Evolutionary conservation across 2,329 filamentous ascomycete genomes (phyloP).

Genomic region (Hypoxylon sp.): DNA sequence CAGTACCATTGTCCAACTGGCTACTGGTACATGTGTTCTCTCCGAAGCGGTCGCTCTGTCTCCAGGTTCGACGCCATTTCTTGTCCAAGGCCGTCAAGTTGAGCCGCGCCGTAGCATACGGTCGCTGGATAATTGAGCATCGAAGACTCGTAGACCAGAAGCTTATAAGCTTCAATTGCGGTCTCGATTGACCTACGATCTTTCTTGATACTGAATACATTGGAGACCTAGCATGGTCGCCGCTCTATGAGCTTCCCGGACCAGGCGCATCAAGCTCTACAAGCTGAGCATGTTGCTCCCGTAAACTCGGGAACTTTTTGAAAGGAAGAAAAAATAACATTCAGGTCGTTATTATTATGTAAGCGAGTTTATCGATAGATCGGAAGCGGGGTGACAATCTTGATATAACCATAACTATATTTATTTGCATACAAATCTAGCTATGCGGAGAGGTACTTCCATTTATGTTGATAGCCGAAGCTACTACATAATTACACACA

Average conservation of each 20-base stretch:
- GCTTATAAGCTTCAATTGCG: conserved; percentile 40
- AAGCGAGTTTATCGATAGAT: conserved; percentile 7
- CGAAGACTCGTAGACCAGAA: conserved; percentile 25
- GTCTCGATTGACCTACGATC: conserved; percentile 44
- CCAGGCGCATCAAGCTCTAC: conserved; percentile 3
- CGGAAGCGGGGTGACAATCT: too few species aligned
- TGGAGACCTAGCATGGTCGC: conserved; percentile 43
- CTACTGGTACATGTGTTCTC: background rate
- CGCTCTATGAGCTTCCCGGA: conserved; percentile 11
- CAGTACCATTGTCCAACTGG: conserved; percentile 9
- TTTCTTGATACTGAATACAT: conserved; percentile 49
- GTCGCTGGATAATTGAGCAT: conserved; percentile 31
- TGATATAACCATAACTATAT: too few species aligned
- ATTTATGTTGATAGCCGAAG: too few species aligned
- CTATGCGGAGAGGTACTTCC: too few species aligned
- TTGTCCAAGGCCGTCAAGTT: conserved; percentile 64
- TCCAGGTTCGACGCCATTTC: conserved; percentile 69
- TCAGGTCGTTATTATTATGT: background rate
- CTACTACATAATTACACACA: too few species aligned
- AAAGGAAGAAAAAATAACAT: background rate
- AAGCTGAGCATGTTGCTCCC: conserved; percentile 1
- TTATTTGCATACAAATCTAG: too few species aligned
- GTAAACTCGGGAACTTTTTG: background rate
- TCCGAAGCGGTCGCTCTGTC: conserved; percentile 40
- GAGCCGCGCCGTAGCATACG: conserved; percentile 53